Evolutionary conservation across 2,329 filamentous ascomycete species (phyloP), one percentile per base, ranked within the genome.

Genomic region (Xylogone sp.): DNA sequence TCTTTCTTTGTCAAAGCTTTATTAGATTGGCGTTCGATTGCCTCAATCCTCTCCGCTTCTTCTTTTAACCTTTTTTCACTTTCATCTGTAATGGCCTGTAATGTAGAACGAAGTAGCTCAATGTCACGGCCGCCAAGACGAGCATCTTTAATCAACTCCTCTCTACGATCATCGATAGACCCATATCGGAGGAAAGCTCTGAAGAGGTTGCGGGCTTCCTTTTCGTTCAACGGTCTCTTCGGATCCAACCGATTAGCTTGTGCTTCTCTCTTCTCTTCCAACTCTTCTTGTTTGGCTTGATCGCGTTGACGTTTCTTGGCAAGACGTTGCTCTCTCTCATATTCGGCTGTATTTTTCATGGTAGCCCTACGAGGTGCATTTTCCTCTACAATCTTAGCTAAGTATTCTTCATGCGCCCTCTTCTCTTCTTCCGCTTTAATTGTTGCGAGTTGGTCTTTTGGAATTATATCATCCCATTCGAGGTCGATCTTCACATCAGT

Each of bases 401-500:
- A 82, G 58, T 94, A 95, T 45, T 87, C 84, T 13, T 92, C 90
- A 51, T 96, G 84, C 51, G 88, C 83, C 64, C 88, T 87, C 68
- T 87, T 84, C 59, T 95, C 88, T 63, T 97, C 93, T 47, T 96
- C 90, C 0, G 84, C 86, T 68, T 95, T 96, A 70, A 97, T 88
- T 54, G 85, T 86, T 16, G 92, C 92, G 18, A 99, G 80, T 63
- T 96, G 86, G 7, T 96, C 91, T 53, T 92, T 91, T 0, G 94
- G 95, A 60, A 99, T 97, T 62, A 99, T 99, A 59, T 97, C 88
- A 63, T 99, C 94, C 94, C 94, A 99, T 60, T 95, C 91, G 21
- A 97, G 84, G 58, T 97, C 89, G 21, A 97, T 88, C 71, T 97
- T 97, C 69, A 97, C 93, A 69, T 99, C 94, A 1, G 94, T 97